A percentile compares a stretch with the other conserved stretches of the same genome.
These are phyloP conservation scores for Eleusine coracana DNA, from an alignment of 176 grass and related monocot species.

Conservation along the genomic window DNA sequence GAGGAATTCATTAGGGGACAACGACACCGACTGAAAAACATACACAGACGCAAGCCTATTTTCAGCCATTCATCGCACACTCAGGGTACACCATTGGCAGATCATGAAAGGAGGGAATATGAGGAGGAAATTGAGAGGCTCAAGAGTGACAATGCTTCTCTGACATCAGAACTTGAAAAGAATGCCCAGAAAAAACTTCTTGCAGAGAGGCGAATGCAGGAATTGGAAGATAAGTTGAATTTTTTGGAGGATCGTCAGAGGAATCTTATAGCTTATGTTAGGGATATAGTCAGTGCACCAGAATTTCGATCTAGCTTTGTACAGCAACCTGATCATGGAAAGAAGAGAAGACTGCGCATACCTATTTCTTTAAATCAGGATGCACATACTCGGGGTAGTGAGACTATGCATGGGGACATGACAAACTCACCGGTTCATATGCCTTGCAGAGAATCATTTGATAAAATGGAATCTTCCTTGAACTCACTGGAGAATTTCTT, in stretches of 20 bases:
- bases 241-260: conserved; percentile 63
- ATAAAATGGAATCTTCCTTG: conserved; percentile 90
- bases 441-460: conserved; percentile 67
- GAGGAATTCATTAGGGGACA: conserved; percentile 80
- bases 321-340: conserved; percentile 58
- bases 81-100: conserved; percentile 55
- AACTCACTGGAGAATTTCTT: conserved; percentile 85
- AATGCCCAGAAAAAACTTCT: conserved; percentile 65
- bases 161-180: conserved; percentile 61
- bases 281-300: conserved; percentile 60
- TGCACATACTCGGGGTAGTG: conserved; percentile 42
- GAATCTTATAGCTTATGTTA: conserved; percentile 58
- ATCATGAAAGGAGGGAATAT: conserved; percentile 67
- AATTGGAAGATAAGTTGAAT: conserved; percentile 74
- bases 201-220: conserved; percentile 76
- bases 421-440: conserved; percentile 38
- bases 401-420: conserved; percentile 37
- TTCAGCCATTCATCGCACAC: conserved; percentile 78
- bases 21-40: conserved; percentile 67
- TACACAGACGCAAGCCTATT: conserved; percentile 87
- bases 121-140: conserved; percentile 81
- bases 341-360: conserved; percentile 71
- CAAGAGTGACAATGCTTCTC: conserved; percentile 57
- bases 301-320: conserved; percentile 56
- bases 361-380: conserved; percentile 54